Evolutionary conservation across 345 rosid species (phyloP), one percentile per base, ranked within the genome.

Genomic region (Passiflora organensis): DNA sequence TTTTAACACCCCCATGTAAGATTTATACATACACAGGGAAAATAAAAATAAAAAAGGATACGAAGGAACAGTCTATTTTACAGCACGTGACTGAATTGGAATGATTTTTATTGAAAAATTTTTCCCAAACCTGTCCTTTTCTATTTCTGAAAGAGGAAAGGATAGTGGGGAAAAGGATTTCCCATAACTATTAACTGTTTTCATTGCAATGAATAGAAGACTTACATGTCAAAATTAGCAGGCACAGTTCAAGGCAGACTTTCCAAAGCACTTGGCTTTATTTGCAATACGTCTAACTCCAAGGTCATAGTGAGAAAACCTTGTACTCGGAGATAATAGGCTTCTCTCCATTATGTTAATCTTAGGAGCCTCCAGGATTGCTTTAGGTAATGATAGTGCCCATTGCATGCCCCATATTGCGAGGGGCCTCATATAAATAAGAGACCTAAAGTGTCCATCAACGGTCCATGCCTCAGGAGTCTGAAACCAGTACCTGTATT

Each of bases 381-480:
- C 95, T 46, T 65, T 74, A 0, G 81, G 69, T 36, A 76, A 72
- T 1, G 86, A 63, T 12, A 91, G 48, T 20, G 95, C 95, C 98
- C 94, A 91, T 61, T 89, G 98, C 94, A 86, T 88, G 44, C 89
- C 84, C 98, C 98, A 88, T 66, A 91, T 88, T 14, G 89, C 96
- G 72, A 84, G 61, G 1, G 95, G 95, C 23, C 96, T 88, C 96
- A 91, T 88, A 70, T 88, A 88, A 25, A 71, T 61, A 21, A 89
- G 32, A 1, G 96, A 77, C 62, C 95, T 62, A 62, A 82, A 91
- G 62, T 81, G 72, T 52, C 70, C 95, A 38, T 66, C 18, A 0
- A 61, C 74, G 72, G 82, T 86, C 98, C 95, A 86, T 10, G 69
- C 87, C 77, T 91, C 98, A 10, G 96, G 98, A 13, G 94, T 88